Evolutionary conservation across 352 stramenopile genomes (phyloP).

Genomic region (Nannochloropsis limnetica): DNA sequence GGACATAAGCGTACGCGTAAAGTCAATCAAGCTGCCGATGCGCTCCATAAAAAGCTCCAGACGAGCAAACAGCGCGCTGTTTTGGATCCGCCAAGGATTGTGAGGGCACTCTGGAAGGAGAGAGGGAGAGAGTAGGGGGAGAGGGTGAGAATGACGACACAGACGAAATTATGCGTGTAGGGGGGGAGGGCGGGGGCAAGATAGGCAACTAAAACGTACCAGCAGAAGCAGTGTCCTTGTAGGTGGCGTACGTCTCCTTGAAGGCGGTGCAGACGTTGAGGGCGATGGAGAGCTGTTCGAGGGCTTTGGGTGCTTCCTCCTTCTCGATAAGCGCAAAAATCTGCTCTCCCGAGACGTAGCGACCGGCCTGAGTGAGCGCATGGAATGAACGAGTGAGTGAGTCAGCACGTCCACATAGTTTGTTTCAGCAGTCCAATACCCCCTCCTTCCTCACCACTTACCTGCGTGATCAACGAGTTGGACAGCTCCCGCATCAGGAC

Average conservation of each 20-base stretch:
- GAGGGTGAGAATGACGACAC: background rate
- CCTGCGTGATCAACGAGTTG: slow-evolving; percentile 88
- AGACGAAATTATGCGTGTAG: background rate
- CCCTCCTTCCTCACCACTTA: slow-evolving; percentile 46
- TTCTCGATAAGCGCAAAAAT: slow-evolving; percentile 93
- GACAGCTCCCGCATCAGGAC: slow-evolving; percentile 95
- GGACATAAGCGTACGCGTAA: slow-evolving; percentile 94
- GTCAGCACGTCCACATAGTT: background rate
- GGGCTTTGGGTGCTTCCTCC: slow-evolving; percentile 79
- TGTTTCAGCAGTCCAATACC: slow-evolving; percentile 15
- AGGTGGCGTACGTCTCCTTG: slow-evolving; percentile 96
- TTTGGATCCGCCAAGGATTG: slow-evolving; percentile 96
- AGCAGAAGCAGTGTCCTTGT: slow-evolving; percentile 87
- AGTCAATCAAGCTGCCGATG: slow-evolving; percentile 91
- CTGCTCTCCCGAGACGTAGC: slow-evolving; percentile 75
- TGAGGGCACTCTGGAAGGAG: slow-evolving; percentile 74
- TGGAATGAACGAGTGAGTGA: background rate
- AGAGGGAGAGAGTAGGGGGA: background rate
- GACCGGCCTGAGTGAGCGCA: slow-evolving; percentile 46
- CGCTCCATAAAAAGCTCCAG: slow-evolving; percentile 93
- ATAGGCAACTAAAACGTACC: background rate
- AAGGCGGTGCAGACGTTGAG: slow-evolving; percentile 80
- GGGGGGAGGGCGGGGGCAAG: background rate
- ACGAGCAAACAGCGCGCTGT: slow-evolving; percentile 90
- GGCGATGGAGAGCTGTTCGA: slow-evolving; percentile 72